Base-by-base conservation (phyloP, 2,329 filamentous ascomycete species). In the Aspergillus hiratsukae region DNA sequence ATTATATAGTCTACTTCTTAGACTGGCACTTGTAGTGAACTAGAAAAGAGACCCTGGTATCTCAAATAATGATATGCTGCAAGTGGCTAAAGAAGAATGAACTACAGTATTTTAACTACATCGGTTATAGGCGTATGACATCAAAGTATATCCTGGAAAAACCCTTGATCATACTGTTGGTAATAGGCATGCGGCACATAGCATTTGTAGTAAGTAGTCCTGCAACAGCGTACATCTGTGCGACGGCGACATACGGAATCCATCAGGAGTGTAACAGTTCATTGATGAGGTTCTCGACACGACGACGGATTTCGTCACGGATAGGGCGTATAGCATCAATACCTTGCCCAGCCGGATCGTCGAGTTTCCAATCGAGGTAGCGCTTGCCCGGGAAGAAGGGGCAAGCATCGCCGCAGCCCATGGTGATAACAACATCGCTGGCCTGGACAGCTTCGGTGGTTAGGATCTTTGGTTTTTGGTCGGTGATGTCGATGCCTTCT, bases 351-450 rank as follows among this genome's bases (percentile, higher is more conserved):
- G 66, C 66, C 21, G 66, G 65, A 49, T 68, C 65, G 3, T 63
- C 56, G 45, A 66, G 61, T 57, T 66, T 17, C 64, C 66, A 68
- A 48, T 68, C 59, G 43, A 67, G 58, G 51, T 66, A 68, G 14
- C 63, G 57, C 45, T 67, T 68, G 8, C 66, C 66, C 17, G 65
- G 58, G n/a, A 61, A 68, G 45, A 66, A 57, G 19, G 65, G 66
- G 49, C 65, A 68, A 21, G 49, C 61, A 21, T 68, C 66, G 1
- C 66, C 66, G 57, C 65, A 67, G n/a, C 65, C 65, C 66, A 68
- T 67, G 21, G 65, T 68, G 49, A 67, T 64, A 6, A 67, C 63
- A 52, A 65, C 56, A 49, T 68, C 63, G 40, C 65, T 66, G 14
- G 45, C 53, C 46, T 64, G 53, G 3, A 68, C 59, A 9, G 63